phyloP scores from a whole-genome alignment of 129 eudicot genomes.

The Flaveria brownii region DNA sequence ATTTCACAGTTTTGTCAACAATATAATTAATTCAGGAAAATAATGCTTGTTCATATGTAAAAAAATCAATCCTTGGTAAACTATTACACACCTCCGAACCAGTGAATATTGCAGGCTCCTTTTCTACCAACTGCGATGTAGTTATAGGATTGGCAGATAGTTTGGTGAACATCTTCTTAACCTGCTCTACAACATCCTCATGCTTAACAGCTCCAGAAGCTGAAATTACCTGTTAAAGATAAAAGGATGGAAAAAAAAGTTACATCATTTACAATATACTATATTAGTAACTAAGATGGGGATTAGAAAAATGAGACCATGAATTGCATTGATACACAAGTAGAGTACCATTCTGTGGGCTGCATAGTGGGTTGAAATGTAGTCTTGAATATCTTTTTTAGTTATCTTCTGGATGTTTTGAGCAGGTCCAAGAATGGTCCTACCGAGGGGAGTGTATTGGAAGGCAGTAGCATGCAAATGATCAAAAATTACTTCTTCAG shows the following conservation, averaged over 20 bases:
- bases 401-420: slow-evolving; percentile 70
- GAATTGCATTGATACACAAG: neutral
- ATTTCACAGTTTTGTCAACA: slow-evolving; percentile 16
- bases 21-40: neutral
- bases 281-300: slow-evolving; percentile 1
- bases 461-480: slow-evolving; percentile 98
- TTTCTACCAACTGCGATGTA: slow-evolving; percentile 66
- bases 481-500: slow-evolving; percentile 83
- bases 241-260: neutral
- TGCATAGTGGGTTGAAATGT: slow-evolving; percentile 82
- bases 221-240: slow-evolving; percentile 62
- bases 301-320: neutral
- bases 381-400: slow-evolving; percentile 62
- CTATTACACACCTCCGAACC: slow-evolving; percentile 84
- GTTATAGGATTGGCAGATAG: slow-evolving; percentile 71
- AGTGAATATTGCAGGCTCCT: slow-evolving; percentile 83
- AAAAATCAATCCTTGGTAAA: neutral
- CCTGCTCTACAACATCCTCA: slow-evolving; percentile 86
- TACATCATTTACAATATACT: neutral
- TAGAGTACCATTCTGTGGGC: slow-evolving; percentile 82
- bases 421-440: slow-evolving; percentile 95
- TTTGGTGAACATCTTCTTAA: slow-evolving; percentile 64
- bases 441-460: slow-evolving; percentile 90
- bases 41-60: neutral
- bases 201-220: slow-evolving; percentile 97